Percentiles rank a stretch among this genome's conserved stretches.
Conservation (phyloP, 2,329 filamentous ascomycete genomes). For the Clathrospora elynae region DNA sequence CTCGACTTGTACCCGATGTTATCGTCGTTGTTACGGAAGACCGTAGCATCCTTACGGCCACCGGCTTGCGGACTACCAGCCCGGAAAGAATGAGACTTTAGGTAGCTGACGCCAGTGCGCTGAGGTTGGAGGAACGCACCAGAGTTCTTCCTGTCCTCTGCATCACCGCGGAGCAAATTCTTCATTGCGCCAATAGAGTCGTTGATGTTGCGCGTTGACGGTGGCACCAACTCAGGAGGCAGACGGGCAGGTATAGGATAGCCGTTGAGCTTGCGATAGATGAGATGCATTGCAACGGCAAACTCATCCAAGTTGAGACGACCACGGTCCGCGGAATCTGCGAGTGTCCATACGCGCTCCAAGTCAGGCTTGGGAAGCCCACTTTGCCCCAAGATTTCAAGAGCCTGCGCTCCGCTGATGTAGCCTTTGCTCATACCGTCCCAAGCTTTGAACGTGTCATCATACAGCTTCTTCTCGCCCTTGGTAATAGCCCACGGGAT, state of each 20-base stretch:
- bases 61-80: slow-evolving; percentile 62
- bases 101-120: slow-evolving; percentile 96
- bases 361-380: slow-evolving; percentile 88
- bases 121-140: slow-evolving; percentile 91
- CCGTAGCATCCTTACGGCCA: slow-evolving; percentile 88
- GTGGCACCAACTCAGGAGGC: slow-evolving; percentile 89
- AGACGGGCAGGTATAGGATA: slow-evolving; percentile 88
- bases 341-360: slow-evolving; percentile 91
- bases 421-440: slow-evolving; percentile 92
- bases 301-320: slow-evolving; percentile 96
- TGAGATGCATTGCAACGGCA: slow-evolving; percentile 97
- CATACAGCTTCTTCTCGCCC: slow-evolving; percentile 96
- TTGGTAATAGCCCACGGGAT: slow-evolving; percentile 99
- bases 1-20: slow-evolving; percentile 89
- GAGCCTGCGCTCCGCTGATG: slow-evolving; percentile 88
- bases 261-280: slow-evolving; percentile 95
- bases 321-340: slow-evolving; percentile 92
- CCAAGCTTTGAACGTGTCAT: slow-evolving; percentile 93
- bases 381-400: slow-evolving; percentile 97
- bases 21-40: slow-evolving; percentile 96
- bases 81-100: slow-evolving; percentile 93
- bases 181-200: slow-evolving; percentile 94
- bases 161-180: slow-evolving; percentile 84
- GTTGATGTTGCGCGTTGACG: slow-evolving; percentile 90
- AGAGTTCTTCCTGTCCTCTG: slow-evolving; percentile 83